Conservation (phyloP, 2,329 filamentous ascomycete genomes). For the Thyridium curvatum region DNA sequence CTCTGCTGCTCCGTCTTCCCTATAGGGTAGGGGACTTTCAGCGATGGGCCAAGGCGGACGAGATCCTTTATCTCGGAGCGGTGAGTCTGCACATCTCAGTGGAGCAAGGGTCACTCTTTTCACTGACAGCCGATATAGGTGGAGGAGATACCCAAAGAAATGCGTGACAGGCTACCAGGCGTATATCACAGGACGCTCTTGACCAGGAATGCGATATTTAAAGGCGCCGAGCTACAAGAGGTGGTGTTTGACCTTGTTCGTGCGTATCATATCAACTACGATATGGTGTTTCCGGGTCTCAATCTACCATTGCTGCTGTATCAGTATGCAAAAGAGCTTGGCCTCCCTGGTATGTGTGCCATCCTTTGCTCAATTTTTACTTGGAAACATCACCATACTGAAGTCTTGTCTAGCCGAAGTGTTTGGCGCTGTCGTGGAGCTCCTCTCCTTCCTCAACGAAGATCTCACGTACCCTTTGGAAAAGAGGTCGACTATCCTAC, state of each 20-base stretch:
- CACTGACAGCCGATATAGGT: constrained; percentile 31
- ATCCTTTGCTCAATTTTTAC: too few relatives aligned
- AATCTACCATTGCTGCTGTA: constrained; percentile 65
- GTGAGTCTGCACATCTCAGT: too few relatives aligned
- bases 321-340: constrained; percentile 63
- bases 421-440: constrained; percentile 50
- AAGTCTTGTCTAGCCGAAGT: constrained; percentile 47
- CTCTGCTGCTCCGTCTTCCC: constrained; percentile 68
- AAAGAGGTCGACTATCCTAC: constrained; percentile 34
- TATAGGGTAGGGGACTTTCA: constrained; percentile 68
- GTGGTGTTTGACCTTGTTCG: constrained; percentile 55
- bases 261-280: constrained; percentile 62
- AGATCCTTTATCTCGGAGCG: constrained; percentile 67
- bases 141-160: constrained; percentile 53
- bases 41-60: constrained; percentile 59
- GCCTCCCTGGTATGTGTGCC: constrained; percentile 59
- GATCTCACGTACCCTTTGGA: constrained; percentile 52
- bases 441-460: constrained; percentile 45
- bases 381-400: too few relatives aligned
- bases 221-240: constrained; percentile 56
- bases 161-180: constrained; percentile 58
- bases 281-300: constrained; percentile 64
- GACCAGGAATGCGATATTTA: constrained; percentile 34
- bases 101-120: too few relatives aligned
- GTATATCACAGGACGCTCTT: constrained; percentile 56